phyloP scores from a whole-genome alignment of 345 rosid genomes.

The Nasturtium officinale region DNA sequence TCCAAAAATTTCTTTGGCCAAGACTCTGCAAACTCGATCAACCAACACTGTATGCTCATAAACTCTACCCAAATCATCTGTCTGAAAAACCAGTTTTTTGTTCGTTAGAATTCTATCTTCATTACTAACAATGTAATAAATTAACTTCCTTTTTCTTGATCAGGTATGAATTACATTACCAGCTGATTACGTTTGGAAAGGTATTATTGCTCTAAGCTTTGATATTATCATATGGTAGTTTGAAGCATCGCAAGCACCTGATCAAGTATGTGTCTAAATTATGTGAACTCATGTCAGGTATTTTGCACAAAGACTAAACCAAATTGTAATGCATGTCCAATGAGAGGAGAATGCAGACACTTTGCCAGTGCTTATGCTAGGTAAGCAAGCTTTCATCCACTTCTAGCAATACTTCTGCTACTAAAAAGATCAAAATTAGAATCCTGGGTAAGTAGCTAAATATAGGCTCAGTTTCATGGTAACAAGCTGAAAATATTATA shows the following conservation, averaged over 20 bases:
- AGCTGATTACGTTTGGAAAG: constrained; percentile 97
- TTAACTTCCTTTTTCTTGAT: constrained; percentile 26
- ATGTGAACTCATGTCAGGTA: constrained; percentile 61
- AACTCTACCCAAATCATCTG: constrained; percentile 22
- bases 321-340: constrained; percentile 96
- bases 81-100: constrained; percentile 6
- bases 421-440: constrained; percentile 1
- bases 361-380: constrained; percentile 99
- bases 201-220: constrained; percentile 45
- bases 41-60: constrained; percentile 65
- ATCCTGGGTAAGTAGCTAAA: constrained; percentile 5
- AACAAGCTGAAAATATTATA: constrained; percentile 15
- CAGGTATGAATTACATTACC: constrained; percentile 97
- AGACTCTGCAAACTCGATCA: constrained; percentile 94
- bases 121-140: constrained; percentile 30
- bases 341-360: constrained; percentile 97
- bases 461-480: constrained; percentile 2
- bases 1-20: constrained; percentile 97
- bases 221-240: constrained; percentile 14
- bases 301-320: constrained; percentile 94
- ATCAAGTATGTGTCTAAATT: constrained; percentile 24
- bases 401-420: background rate
- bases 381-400: constrained; percentile 50
- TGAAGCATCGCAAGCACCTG: constrained; percentile 19
- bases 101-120: background rate